Conservation (phyloP, 1,284 basidiomycete species). For the Jaminaea rosea region DNA sequence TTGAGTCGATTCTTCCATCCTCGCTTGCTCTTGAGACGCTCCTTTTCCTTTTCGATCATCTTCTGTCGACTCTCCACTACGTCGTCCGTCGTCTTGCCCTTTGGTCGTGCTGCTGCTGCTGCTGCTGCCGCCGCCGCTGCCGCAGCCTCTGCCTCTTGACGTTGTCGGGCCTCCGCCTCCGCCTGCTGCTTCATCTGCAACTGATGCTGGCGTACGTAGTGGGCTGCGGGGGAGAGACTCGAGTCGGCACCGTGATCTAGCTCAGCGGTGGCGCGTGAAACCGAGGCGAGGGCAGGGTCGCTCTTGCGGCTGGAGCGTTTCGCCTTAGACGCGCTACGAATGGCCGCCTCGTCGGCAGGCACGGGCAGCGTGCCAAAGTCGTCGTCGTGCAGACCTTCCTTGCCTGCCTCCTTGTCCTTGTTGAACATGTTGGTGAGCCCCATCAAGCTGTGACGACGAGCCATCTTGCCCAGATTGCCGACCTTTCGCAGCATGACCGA, state of each 20-base stretch:
- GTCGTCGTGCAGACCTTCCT: conserved; percentile 51
- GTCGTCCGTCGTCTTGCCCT: conserved; percentile 50
- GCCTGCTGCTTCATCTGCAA: conserved; percentile 56
- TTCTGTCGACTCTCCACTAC: conserved; percentile 49
- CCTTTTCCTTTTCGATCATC: conserved; percentile 48
- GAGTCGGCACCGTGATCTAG: conserved; percentile 61
- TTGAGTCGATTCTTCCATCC: conserved; percentile 48
- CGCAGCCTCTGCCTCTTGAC: conserved; percentile 56
- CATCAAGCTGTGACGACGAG: conserved; percentile 75
- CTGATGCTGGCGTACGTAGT: conserved; percentile 74
- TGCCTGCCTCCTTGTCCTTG: conserved; percentile 60
- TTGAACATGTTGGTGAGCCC: conserved; percentile 76
- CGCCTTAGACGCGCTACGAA: conserved; percentile 46
- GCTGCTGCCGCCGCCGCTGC: conserved; percentile 20
- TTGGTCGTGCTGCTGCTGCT: background rate
- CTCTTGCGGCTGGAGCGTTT: conserved; percentile 53
- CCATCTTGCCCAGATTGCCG: conserved; percentile 83
- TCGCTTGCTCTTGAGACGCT: conserved; percentile 44
- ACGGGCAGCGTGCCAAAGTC: conserved; percentile 51
- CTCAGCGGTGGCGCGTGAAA: conserved; percentile 78
- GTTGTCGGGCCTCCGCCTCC: conserved; percentile 43
- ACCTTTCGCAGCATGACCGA: conserved; percentile 96
- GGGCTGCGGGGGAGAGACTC: conserved; percentile 83
- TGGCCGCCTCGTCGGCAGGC: conserved; percentile 16
- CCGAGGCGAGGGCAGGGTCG: conserved; percentile 61